Base-by-base conservation (phyloP, 352 stramenopile genomes). In the Phytophthora sp. region DNA sequence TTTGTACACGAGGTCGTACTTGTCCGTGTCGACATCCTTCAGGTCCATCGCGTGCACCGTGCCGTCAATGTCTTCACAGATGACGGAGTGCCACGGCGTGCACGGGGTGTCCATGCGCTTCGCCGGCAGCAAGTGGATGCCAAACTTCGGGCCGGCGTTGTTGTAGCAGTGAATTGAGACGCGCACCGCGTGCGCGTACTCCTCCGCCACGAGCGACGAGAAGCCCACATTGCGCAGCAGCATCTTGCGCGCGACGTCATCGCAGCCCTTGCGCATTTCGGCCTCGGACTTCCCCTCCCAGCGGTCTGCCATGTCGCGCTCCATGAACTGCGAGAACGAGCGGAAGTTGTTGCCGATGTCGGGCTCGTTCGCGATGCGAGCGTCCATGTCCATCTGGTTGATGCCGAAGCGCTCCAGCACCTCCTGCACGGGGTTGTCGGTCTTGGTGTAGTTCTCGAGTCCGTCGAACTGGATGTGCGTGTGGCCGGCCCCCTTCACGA, bases 381-480 rank as follows among this genome's bases (percentile, higher is more conserved):
- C 48, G 48, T 66, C 30, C 37, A 66, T 59, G 31, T 66, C 57
- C 58, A 60, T 60, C 24, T 66, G 48, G 31, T 60, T 50, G n/a
- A 66, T 51, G 24, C 49, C 24, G 44, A 59, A 66, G 13, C 57
- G 57, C 5, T 66, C 57, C 15, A 59, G 48, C 46, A 66, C 51
- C 31, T 66, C 57, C 48, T 50, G 57, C 5, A 66, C 32, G 10
- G 57, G 57, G 31, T 60, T n/a, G 32, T 59, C 46, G 1, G 43
- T 66, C 48, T 66, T 66, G 21, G 51, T 57, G 48, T 66, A 66
- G 39, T 60, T 66, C 23, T 65, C 56, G n/a, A 65, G 50, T 3
- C 46, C 50, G 39, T 66, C 57, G 31, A 59, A 66, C n/a, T 58
- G 42, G 31, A 66, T 66, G 57, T 66, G 57, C 8, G 57, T 66